Evolutionary conservation across 768 basidiomycete species (phyloP).

Genomic region (Cystobasidium onofrii): DNA sequence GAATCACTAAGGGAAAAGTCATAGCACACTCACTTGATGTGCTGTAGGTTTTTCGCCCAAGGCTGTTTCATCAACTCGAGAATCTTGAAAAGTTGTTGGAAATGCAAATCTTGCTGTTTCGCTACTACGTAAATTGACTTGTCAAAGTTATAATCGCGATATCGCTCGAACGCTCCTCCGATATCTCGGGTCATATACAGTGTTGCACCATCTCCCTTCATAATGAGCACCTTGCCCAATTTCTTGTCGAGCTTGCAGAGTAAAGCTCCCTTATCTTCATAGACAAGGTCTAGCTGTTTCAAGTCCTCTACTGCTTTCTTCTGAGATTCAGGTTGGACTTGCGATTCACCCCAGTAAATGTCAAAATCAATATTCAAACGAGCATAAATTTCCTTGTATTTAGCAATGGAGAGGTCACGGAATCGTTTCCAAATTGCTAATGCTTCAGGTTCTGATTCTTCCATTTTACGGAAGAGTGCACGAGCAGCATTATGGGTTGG

Average conservation of each 20-base stretch:
- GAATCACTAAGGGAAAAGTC: slow-evolving; percentile 33
- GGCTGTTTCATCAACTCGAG: slow-evolving; percentile 79
- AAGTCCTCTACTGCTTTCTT: slow-evolving; percentile 62
- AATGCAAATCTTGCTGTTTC: slow-evolving; percentile 49
- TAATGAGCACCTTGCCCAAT: slow-evolving; percentile 77
- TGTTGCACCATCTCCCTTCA: slow-evolving; percentile 58
- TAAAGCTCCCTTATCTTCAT: slow-evolving; percentile 66
- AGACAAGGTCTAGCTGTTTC: slow-evolving; percentile 63
- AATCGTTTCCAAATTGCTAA: slow-evolving; percentile 84
- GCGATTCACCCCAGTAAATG: slow-evolving; percentile 73
- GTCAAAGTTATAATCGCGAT: slow-evolving; percentile 80
- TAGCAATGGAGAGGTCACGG: slow-evolving; percentile 81
- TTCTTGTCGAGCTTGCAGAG: slow-evolving; percentile 82
- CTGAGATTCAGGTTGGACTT: slow-evolving; percentile 49
- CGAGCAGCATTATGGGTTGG: slow-evolving; percentile 53
- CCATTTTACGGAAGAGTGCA: slow-evolving; percentile 85
- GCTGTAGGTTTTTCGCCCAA: slow-evolving; percentile 73
- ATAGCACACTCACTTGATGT: slow-evolving; percentile 56
- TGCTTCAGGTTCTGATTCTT: slow-evolving; percentile 61
- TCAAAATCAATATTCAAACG: slow-evolving; percentile 85
- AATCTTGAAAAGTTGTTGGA: slow-evolving; percentile 87
- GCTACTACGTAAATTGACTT: slow-evolving; percentile 51
- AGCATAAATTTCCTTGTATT: slow-evolving; percentile 79
- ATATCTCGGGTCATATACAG: slow-evolving; percentile 60
- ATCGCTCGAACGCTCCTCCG: slow-evolving; percentile 82